These are phyloP conservation scores for Tulasnella sp. DNA, from an alignment of 768 basidiomycete genomes.

Conservation along the genomic window DNA sequence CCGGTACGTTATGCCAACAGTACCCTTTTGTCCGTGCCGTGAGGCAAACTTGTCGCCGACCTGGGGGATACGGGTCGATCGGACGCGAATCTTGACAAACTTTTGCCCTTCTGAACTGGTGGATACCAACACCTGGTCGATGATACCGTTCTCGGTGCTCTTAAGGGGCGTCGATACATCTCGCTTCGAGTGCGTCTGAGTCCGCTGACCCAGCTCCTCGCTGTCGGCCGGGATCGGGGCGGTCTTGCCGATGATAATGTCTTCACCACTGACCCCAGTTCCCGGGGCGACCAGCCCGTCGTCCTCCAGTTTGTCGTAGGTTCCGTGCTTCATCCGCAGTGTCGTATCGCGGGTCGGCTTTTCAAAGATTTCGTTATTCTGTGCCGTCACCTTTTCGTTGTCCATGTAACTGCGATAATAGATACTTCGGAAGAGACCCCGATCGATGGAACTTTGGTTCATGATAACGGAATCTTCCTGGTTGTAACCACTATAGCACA, in stretches of 20 bases:
- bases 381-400: slow-evolving; percentile 87
- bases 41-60: slow-evolving; percentile 99
- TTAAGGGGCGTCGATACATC: slow-evolving; percentile 97
- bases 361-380: slow-evolving; percentile 91
- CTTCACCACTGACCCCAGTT: slow-evolving; percentile 87
- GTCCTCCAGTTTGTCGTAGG: slow-evolving; percentile 94
- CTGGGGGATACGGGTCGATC: slow-evolving; percentile 92
- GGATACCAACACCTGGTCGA: slow-evolving; percentile 94
- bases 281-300: slow-evolving; percentile 95
- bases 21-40: slow-evolving; percentile 98
- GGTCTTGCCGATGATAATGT: slow-evolving; percentile 99
- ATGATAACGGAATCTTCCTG: slow-evolving; percentile 99
- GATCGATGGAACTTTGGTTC: slow-evolving; percentile 98
- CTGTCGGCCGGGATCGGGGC: slow-evolving; percentile 93
- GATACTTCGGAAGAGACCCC: slow-evolving; percentile 95
- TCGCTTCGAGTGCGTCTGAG: slow-evolving; percentile 81
- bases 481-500: slow-evolving; percentile 98
- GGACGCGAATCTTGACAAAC: slow-evolving; percentile 94
- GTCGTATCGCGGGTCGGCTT: slow-evolving; percentile 90
- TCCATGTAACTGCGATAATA: slow-evolving; percentile 99
- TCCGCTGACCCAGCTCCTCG: slow-evolving; percentile 93
- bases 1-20: slow-evolving; percentile 97
- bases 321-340: slow-evolving; percentile 93
- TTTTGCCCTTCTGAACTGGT: slow-evolving; percentile 94
- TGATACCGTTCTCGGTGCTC: slow-evolving; percentile 94